A percentile compares a stretch with the other conserved stretches of the same genome.
Evolutionary conservation across 1,284 basidiomycete species (phyloP).

Genomic region (Hemileia vastatrix): DNA sequence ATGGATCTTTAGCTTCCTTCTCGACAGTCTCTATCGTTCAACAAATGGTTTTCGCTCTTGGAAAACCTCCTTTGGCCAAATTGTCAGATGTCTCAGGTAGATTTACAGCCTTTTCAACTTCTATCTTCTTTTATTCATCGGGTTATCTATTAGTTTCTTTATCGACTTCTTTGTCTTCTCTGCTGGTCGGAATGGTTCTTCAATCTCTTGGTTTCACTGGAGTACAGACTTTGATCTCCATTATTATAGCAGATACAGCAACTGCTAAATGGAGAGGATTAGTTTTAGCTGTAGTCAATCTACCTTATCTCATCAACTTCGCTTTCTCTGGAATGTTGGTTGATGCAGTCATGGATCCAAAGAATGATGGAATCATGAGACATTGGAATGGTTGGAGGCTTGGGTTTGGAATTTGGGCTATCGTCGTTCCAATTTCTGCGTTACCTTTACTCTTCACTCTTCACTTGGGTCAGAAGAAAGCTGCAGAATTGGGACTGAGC

Average conservation of each 20-base stretch:
- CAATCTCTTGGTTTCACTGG: slow-evolving; percentile 40
- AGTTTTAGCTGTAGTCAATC: slow-evolving; percentile 34
- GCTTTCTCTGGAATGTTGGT: slow-evolving; percentile 39
- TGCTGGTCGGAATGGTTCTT: slow-evolving; percentile 36
- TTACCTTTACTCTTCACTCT: slow-evolving; percentile 37
- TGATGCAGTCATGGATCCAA: slow-evolving; percentile 25
- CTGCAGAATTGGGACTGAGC: slow-evolving; percentile 27
- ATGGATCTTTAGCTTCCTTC: too few species aligned
- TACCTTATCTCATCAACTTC: slow-evolving; percentile 43
- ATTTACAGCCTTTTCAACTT: too few species aligned
- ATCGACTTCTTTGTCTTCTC: slow-evolving; percentile 28
- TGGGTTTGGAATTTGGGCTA: slow-evolving; percentile 39
- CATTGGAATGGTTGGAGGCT: slow-evolving; percentile 34
- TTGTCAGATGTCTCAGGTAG: too few species aligned
- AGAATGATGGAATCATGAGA: slow-evolving; percentile 22
- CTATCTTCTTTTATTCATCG: slow-evolving; percentile 34
- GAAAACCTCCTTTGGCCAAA: too few species aligned
- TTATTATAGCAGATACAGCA: slow-evolving; percentile 43
- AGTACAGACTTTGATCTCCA: slow-evolving; percentile 39
- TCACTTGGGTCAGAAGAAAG: slow-evolving; percentile 34
- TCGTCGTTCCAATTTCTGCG: slow-evolving; percentile 37
- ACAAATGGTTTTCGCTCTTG: too few species aligned
- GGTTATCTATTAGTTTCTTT: slow-evolving; percentile 38
- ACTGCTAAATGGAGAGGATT: slow-evolving; percentile 42
- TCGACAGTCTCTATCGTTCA: too few species aligned